Base-by-base conservation (phyloP, 345 rosid species). In the Geranium brycei region DNA sequence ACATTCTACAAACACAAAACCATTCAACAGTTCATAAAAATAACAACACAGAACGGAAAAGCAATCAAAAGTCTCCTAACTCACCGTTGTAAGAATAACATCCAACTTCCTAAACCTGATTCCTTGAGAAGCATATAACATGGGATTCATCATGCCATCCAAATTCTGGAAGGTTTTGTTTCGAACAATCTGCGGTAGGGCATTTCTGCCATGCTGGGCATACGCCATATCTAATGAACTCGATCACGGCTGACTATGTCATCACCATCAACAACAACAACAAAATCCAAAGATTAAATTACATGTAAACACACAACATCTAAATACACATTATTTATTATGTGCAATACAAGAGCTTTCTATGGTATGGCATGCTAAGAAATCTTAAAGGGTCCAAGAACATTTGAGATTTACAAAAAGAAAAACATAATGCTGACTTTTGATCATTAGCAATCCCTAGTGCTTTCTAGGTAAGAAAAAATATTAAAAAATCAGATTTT, bases 31-130 rank as follows among this genome's bases (percentile, higher is more conserved):
- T 58, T 28, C 7, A 30, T 4, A 7, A 53, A 59, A 51, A 38
- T 10, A n/a, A 56, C 5, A 23, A 19, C 47, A 7, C 12, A 58
- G 61, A 62, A 19, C 28, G 30, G 57, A 13, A 60, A 53, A 13
- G 8, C 12, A 53, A 13, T 31, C 16, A 58, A 14, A 28, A 59
- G 5, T 41, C 35, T 57, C 40, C 17, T 17, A 18, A 67, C 83
- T 59, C 70, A 93, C 99, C 64, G 91, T 81, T 3, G 99, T 88
- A 7, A 93, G 96, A 77, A 93, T 87, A 64, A 91, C 96, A 72
- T 93, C 97, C 63, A 93, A 66, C 72, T 82, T 86, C 60, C 92
- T 80, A 72, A 69, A 85, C 71, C 97, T 76, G 77, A 91, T 73
- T 55, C 97, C 99, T 78, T 91, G 96, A 60, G 85, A 83, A 53